Evolutionary conservation across 257 asterid genomes (phyloP).

Genomic region (Pogostemon cablin): DNA sequence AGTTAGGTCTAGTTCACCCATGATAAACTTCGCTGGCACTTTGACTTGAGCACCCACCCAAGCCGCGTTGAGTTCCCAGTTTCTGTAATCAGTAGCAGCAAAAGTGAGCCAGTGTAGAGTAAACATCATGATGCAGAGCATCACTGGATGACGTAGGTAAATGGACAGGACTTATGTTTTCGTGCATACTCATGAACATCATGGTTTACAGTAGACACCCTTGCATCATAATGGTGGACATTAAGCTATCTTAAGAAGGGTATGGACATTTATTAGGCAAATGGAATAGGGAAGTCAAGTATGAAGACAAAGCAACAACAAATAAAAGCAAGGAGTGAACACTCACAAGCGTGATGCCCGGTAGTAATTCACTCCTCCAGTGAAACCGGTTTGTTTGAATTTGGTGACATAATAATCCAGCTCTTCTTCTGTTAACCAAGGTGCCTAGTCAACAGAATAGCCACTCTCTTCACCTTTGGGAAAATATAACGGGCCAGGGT

Average conservation of each 20-base stretch:
- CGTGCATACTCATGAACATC: too few species aligned
- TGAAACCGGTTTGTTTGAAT: slow-evolving; percentile 65
- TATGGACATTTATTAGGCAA: too few species aligned
- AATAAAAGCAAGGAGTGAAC: not conserved
- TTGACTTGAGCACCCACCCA: slow-evolving; percentile 63
- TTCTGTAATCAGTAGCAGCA: slow-evolving; percentile 49
- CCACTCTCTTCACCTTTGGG: slow-evolving; percentile 62
- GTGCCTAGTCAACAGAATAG: slow-evolving; percentile 44
- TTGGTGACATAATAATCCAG: slow-evolving; percentile 53
- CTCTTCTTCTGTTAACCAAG: slow-evolving; percentile 66
- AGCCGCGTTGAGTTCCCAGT: slow-evolving; percentile 65
- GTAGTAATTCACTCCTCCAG: slow-evolving; percentile 73
- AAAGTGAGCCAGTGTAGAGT: not conserved
- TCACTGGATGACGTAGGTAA: too few species aligned
- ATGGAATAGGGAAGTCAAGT: not conserved
- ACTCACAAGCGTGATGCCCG: slow-evolving; percentile 60
- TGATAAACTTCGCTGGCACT: slow-evolving; percentile 65
- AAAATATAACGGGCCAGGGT: slow-evolving; percentile 50
- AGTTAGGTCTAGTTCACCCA: slow-evolving; percentile 61
- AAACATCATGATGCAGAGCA: too few species aligned
- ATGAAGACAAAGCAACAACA: not conserved
- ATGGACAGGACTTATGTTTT: too few species aligned
- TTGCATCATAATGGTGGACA: too few species aligned
- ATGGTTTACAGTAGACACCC: too few species aligned
- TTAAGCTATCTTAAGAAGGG: too few species aligned